phyloP scores from a whole-genome alignment of 768 basidiomycete species.

The Termitomyces sp. region DNA sequence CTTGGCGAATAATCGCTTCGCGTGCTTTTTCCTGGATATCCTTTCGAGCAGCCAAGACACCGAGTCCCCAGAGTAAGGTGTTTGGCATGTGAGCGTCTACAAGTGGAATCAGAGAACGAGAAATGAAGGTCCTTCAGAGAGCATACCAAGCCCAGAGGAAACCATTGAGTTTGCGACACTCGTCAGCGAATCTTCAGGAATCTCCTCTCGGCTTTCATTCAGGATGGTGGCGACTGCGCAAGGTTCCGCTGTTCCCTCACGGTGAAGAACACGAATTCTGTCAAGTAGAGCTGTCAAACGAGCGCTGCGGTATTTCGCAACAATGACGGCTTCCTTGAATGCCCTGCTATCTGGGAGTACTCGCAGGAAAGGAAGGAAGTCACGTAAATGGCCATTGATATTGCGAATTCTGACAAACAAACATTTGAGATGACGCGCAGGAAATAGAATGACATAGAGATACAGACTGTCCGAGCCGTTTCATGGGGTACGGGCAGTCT shows the following conservation, averaged over 20 bases:
- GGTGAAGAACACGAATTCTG: constrained; percentile 4
- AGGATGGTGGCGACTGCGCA: constrained; percentile 15
- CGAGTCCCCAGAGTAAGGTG: constrained; percentile 16
- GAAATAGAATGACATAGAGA: neutral
- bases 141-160: constrained; percentile 16
- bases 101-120: neutral
- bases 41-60: constrained; percentile 12
- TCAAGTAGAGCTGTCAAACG: constrained; percentile 10
- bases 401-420: constrained; percentile 10
- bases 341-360: constrained; percentile 9
- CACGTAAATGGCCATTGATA: constrained; percentile 15
- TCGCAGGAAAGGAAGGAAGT: constrained; percentile 17
- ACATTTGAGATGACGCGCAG: neutral
- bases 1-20: constrained; percentile 13
- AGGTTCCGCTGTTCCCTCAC: constrained; percentile 8
- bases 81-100: constrained; percentile 18
- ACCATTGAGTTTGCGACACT: constrained; percentile 19
- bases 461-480: constrained; percentile 18
- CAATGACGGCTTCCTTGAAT: constrained; percentile 12
- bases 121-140: neutral
- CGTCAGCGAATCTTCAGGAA: constrained; percentile 15
- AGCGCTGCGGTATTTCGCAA: constrained; percentile 15
- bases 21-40: constrained; percentile 14
- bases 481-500: constrained; percentile 18
- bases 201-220: constrained; percentile 9